phyloP scores from a whole-genome alignment of 805 yeast genomes.

The Lachancea fermentati region DNA sequence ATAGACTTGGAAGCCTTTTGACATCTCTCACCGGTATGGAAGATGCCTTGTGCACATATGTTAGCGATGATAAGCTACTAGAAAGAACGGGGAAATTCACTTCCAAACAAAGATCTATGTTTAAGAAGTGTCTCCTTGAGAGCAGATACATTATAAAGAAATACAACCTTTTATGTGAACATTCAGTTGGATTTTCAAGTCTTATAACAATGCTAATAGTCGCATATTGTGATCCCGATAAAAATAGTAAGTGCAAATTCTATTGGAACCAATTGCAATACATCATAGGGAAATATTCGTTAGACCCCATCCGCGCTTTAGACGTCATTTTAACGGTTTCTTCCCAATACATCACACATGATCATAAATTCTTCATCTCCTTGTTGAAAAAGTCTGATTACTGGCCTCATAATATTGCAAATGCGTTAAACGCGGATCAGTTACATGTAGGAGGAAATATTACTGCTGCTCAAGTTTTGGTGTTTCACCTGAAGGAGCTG shows the following conservation, averaged over 20 bases:
- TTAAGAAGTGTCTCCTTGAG: conserved; percentile 11
- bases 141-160: conserved; percentile 43
- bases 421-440: conserved; percentile 29
- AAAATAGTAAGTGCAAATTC: conserved; percentile 38
- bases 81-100: conserved; percentile 3
- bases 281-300: conserved; percentile 65
- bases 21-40: conserved; percentile 10
- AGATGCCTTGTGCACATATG: conserved; percentile 2
- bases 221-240: conserved; percentile 38
- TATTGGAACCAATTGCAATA: conserved; percentile 46
- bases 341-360: conserved; percentile 38
- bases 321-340: conserved; percentile 56
- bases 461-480: conserved; percentile 50
- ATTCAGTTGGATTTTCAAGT: conserved; percentile 71
- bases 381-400: conserved; percentile 52
- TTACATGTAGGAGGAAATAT: conserved; percentile 49
- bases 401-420: conserved; percentile 44
- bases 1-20: conserved; percentile 14
- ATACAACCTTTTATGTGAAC: conserved; percentile 66
- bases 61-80: conserved; percentile 3
- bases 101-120: conserved; percentile 9
- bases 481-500: conserved; percentile 34
- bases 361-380: conserved; percentile 42
- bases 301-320: conserved; percentile 68
- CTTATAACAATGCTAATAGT: conserved; percentile 45